Percentiles rank a stretch among this genome's conserved stretches.
Evolutionary conservation across 2,329 filamentous ascomycete genomes (phyloP).

Genomic region (Verticillium nubilum): DNA sequence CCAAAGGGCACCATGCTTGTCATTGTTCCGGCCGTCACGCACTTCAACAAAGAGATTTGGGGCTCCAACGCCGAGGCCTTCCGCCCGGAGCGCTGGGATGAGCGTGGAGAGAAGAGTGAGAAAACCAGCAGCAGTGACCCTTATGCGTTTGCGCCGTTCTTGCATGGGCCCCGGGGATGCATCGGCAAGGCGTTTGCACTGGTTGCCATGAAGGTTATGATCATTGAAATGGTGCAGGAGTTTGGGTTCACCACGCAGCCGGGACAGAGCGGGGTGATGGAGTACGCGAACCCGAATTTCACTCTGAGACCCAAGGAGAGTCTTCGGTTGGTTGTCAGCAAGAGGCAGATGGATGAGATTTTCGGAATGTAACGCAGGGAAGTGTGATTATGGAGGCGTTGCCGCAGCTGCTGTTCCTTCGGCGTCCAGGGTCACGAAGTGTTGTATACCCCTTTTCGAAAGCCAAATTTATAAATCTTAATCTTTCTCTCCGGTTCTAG

Average conservation of each 20-base stretch:
- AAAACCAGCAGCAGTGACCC: conserved; percentile 5
- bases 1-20: conserved; percentile 22
- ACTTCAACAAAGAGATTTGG: conserved; percentile 21
- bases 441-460: background rate
- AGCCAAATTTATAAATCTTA: too few relatives aligned
- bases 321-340: conserved; percentile 5
- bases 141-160: conserved; percentile 22
- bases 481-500: too few relatives aligned
- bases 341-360: background rate
- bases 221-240: conserved; percentile 5
- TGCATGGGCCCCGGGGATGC: conserved; percentile 10
- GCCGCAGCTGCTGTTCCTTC: too few relatives aligned
- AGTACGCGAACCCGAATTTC: conserved; percentile 11
- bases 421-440: background rate
- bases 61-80: conserved; percentile 19
- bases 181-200: conserved; percentile 12
- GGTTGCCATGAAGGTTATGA: conserved; percentile 10
- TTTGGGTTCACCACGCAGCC: conserved; percentile 6
- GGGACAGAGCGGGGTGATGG: conserved; percentile 1
- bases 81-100: conserved; percentile 22
- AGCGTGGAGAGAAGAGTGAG: conserved; percentile 11
- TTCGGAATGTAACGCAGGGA: background rate
- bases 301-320: conserved; percentile 10
- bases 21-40: conserved; percentile 17
- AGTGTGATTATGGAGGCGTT: background rate